Percentiles rank a stretch among this genome's conserved stretches.
These are phyloP conservation scores for Suhomyces terraborum DNA, from an alignment of 1,139 yeast species.

Conservation along the genomic window DNA sequence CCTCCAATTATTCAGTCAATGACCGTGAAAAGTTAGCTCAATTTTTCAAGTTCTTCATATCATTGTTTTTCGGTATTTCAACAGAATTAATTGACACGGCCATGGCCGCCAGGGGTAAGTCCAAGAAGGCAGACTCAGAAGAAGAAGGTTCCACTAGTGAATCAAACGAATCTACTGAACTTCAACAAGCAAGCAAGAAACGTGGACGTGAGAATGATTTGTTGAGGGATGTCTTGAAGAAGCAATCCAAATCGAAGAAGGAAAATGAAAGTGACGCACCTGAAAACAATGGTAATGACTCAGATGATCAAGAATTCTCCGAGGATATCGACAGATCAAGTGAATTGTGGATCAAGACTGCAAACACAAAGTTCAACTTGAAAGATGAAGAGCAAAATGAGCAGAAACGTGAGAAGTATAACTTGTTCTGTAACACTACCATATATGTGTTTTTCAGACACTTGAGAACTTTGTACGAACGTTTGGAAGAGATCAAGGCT, in stretches of 20 bases:
- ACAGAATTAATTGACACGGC: constrained; percentile 34
- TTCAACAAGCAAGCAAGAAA: constrained; percentile 35
- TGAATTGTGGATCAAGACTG: constrained; percentile 64
- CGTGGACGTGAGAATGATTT: constrained; percentile 66
- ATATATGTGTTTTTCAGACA: constrained; percentile 89
- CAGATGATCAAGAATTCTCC: constrained; percentile 35
- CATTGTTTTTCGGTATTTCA: constrained; percentile 64
- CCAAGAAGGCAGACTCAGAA: constrained; percentile 16
- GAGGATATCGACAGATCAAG: constrained; percentile 58
- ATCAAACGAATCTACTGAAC: constrained; percentile 4
- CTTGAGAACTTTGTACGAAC: constrained; percentile 75
- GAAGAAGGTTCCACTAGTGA: constrained; percentile 19
- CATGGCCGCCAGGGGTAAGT: constrained; percentile 25
- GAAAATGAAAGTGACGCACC: constrained; percentile 44
- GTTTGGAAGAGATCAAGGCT: constrained; percentile 74
- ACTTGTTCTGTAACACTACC: constrained; percentile 88
- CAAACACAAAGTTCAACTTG: constrained; percentile 37
- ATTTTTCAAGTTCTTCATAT: constrained; percentile 69
- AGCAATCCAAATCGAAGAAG: constrained; percentile 51
- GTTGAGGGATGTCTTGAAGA: constrained; percentile 73
- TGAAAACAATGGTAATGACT: constrained; percentile 30
- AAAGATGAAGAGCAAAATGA: constrained; percentile 23
- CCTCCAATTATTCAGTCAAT: constrained; percentile 72
- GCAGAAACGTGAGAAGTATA: constrained; percentile 53
- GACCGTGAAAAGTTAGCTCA: constrained; percentile 80